Evolutionary conservation across 2,329 filamentous ascomycete species (phyloP).

Genomic region (Exophiala xenobiotica): DNA sequence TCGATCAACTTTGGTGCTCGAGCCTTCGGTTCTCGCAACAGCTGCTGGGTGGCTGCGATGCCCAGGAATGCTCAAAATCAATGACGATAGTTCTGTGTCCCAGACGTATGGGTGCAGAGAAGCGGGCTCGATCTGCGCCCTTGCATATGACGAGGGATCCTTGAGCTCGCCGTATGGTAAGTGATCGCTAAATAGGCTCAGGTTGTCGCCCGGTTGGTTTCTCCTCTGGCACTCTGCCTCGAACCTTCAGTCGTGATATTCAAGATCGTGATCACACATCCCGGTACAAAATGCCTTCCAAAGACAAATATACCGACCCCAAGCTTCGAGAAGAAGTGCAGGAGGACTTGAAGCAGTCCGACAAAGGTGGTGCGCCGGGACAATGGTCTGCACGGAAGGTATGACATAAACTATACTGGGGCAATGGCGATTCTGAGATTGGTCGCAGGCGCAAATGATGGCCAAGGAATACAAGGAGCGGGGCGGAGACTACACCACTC

Average conservation of each 20-base stretch:
- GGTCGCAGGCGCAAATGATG: constrained; percentile 46
- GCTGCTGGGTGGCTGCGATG: too few relatives aligned
- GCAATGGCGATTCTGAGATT: background rate
- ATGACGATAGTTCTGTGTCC: background rate
- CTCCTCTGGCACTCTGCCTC: too few relatives aligned
- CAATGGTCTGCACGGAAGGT: constrained; percentile 53
- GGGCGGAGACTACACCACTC: constrained; percentile 47
- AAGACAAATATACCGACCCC: constrained; percentile 50
- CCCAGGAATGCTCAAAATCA: background rate
- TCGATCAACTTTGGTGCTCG: background rate
- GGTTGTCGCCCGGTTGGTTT: background rate
- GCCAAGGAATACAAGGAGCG: constrained; percentile 50
- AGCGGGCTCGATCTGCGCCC: background rate
- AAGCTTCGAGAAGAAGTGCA: constrained; percentile 49
- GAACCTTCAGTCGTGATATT: too few relatives aligned
- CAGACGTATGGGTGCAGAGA: background rate
- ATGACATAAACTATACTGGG: background rate
- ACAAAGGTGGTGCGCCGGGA: constrained; percentile 50
- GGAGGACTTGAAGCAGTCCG: constrained; percentile 46
- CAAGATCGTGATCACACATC: too few relatives aligned
- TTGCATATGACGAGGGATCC: background rate
- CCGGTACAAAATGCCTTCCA: constrained; percentile 42
- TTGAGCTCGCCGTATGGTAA: background rate
- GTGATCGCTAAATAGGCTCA: background rate
- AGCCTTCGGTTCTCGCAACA: background rate